phyloP scores from a whole-genome alignment of 345 rosid genomes.

The Syzygium oleosum region DNA sequence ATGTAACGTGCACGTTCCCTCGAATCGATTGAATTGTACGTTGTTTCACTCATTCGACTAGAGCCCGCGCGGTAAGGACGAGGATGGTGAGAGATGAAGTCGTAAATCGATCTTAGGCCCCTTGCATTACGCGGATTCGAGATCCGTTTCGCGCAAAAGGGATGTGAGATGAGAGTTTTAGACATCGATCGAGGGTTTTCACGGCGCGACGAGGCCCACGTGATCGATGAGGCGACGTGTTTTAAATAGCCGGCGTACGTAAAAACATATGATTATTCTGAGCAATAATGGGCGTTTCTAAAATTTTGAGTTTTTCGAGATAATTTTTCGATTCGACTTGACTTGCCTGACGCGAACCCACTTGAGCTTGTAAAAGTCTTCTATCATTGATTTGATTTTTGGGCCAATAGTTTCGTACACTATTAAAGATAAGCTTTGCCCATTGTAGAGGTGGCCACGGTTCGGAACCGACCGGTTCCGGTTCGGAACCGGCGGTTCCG shows the following conservation, averaged over 20 bases:
- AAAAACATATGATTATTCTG: background rate
- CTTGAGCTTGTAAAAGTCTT: background rate
- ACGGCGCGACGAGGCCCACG: background rate
- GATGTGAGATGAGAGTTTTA: background rate
- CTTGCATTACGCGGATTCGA: background rate
- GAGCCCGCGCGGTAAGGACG: background rate
- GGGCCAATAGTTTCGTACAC: background rate
- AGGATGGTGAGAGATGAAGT: background rate
- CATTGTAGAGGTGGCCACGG: no score
- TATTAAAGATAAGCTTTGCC: background rate
- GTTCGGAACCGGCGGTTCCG: no score
- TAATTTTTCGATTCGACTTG: background rate
- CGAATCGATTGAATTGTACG: background rate
- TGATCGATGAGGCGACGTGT: rapidly evolving
- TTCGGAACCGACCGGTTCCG: no score
- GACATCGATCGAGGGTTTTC: background rate
- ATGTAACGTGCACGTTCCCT: background rate
- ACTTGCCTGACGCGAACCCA: background rate
- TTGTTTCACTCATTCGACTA: background rate
- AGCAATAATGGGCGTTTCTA: rapidly evolving
- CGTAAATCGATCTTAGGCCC: background rate
- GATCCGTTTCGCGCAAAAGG: background rate
- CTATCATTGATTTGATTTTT: no score
- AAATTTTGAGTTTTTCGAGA: background rate
- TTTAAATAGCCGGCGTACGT: rapidly evolving